Percentiles rank a stretch among this genome's conserved stretches.
Evolutionary conservation across 352 stramenopile species (phyloP).

Genomic region (Phytophthora vignae): DNA sequence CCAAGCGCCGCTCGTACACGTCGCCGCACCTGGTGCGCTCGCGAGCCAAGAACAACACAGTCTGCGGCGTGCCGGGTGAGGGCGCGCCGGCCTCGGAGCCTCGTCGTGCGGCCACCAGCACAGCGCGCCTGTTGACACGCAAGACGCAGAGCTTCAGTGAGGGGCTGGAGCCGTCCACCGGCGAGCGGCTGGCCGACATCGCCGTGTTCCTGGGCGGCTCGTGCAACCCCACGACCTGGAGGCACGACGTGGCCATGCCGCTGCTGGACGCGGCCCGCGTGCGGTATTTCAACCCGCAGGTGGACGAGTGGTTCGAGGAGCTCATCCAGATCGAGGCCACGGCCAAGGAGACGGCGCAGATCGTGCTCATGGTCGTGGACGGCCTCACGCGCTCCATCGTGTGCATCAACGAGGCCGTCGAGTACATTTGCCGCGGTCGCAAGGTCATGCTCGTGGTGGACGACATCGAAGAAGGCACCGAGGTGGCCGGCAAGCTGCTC

Average conservation of each 20-base stretch:
- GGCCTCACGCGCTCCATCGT: conserved; percentile 82
- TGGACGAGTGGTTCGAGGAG: conserved; percentile 90
- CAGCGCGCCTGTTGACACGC: conserved; percentile 31
- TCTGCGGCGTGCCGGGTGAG: conserved; percentile 13
- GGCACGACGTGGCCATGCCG: conserved; percentile 79
- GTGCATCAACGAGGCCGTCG: conserved; percentile 88
- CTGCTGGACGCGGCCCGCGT: conserved; percentile 72
- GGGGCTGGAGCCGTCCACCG: conserved; percentile 43
- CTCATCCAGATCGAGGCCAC: conserved; percentile 83
- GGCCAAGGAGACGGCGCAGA: conserved; percentile 84
- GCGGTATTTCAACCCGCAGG: conserved; percentile 90
- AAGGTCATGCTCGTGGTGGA: conserved; percentile 86
- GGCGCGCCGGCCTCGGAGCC: conserved; percentile 6
- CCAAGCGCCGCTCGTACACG: conserved; percentile 68
- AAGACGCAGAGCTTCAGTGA: conserved; percentile 69
- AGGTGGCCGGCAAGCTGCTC: conserved; percentile 61
- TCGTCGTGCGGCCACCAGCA: conserved; percentile 9
- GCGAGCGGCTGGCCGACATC: conserved; percentile 45
- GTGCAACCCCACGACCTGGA: conserved; percentile 92
- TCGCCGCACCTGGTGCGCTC: conserved; percentile 63
- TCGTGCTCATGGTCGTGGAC: conserved; percentile 90
- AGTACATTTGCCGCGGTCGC: conserved; percentile 84
- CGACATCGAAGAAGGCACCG: conserved; percentile 60
- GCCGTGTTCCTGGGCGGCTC: conserved; percentile 87
- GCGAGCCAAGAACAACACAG: conserved; percentile 35